Evolutionary conservation across 2,329 filamentous ascomycete species (phyloP).

Genomic region (Colletotrichum eleusines): DNA sequence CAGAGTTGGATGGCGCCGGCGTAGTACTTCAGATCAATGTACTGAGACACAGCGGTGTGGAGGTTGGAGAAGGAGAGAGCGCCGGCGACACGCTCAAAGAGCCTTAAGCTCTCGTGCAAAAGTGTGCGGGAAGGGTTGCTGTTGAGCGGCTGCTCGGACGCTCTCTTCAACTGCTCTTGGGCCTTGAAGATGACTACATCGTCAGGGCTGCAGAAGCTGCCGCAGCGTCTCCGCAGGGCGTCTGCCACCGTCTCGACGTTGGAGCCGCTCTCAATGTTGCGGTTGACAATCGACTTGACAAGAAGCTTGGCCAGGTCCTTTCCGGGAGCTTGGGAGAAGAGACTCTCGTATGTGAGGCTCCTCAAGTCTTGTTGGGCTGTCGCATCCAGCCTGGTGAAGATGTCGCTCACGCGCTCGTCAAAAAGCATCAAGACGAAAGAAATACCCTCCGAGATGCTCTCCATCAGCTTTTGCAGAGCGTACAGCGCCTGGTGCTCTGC

Average conservation of each 20-base stretch:
- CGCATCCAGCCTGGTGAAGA: constrained; percentile 81
- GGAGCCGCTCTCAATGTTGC: constrained; percentile 95
- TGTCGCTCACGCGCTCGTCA: constrained; percentile 91
- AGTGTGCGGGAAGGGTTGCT: constrained; percentile 82
- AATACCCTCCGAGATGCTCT: constrained; percentile 94
- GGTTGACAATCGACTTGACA: constrained; percentile 97
- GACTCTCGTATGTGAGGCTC: constrained; percentile 85
- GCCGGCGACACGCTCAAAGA: constrained; percentile 90
- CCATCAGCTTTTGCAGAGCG: constrained; percentile 85
- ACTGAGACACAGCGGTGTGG: constrained; percentile 81
- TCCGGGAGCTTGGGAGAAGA: constrained; percentile 84
- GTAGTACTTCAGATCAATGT: constrained; percentile 86
- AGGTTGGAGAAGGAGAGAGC: constrained; percentile 86
- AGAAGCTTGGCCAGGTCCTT: constrained; percentile 93
- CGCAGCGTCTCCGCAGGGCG: constrained; percentile 89
- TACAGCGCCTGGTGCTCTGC: constrained; percentile 94
- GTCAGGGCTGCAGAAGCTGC: constrained; percentile 96
- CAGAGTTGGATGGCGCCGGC: constrained; percentile 92
- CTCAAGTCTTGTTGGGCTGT: constrained; percentile 76
- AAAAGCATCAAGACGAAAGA: constrained; percentile 96
- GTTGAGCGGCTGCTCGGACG: constrained; percentile 81
- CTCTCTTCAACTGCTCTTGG: constrained; percentile 92
- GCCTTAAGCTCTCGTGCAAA: constrained; percentile 86
- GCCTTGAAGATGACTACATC: constrained; percentile 99
- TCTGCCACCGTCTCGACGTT: constrained; percentile 98